Evolutionary conservation across 345 rosid genomes (phyloP), one percentile per base, ranked within the genome.

Genomic region (Pugionium dolabratum): DNA sequence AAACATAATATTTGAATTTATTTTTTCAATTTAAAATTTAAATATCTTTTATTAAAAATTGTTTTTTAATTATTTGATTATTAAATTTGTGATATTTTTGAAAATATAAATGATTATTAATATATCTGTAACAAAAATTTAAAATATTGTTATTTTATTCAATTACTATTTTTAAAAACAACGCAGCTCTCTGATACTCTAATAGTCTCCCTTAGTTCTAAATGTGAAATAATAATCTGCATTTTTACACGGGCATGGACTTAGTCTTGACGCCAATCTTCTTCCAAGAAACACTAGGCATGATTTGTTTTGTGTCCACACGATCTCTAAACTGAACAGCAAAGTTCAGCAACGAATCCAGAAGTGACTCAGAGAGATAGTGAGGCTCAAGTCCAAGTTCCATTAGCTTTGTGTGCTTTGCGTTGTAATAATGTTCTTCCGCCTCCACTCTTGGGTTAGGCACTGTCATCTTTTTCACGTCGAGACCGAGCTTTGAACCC

Each of bases 371-470:
- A 2, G 92, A 88, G 32, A 94, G 91, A 69, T 88, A 82, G 70
- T 88, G 99, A 18, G 95, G 99, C 69, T 84, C 63, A 43, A 94
- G 95, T 60, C 99, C 99, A 68, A 94, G 76, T 66, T 94, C 99
- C 66, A 94, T 79, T 34, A 94, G 92, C 81, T 94, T 94, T 4
- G 97, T 94, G 70, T 88, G 97, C 81, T 86, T 94, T 46, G 99
- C 97, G 46, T 90, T 94, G 89, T 94, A 90, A 78, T 94, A 94
- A 74, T 94, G 99, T 56, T 94, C 97, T 74, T 94, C 99, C 3
- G 99, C 96, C 75, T 94, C 99, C 25, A 94, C 99, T 77, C 99
- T 79, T 3, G 97, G 99, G 74, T 94, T 94, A 9, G 99, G 97
- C 53, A 94, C 95, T 6, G 79, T 79, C 76, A 66, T 66, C 59